A percentile compares a stretch with the other conserved stretches of the same genome.
These are phyloP conservation scores for Malus sieversii DNA, from an alignment of 306 rosid species.

Conservation along the genomic window DNA sequence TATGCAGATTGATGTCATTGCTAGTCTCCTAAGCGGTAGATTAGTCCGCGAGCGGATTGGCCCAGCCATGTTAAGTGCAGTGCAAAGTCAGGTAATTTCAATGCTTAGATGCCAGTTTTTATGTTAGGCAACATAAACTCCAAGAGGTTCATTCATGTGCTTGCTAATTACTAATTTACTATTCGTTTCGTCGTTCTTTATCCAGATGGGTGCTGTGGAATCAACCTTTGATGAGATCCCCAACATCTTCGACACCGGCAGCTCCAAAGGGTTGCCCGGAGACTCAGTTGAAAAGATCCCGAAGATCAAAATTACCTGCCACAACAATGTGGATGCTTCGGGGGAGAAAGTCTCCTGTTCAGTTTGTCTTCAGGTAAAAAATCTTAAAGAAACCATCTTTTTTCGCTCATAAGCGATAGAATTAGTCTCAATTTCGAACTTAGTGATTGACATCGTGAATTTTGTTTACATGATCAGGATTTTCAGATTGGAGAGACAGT, in stretches of 20 bases:
- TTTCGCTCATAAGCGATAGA: no score
- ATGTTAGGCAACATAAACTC: slow-evolving; percentile 1
- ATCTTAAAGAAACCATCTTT: background rate
- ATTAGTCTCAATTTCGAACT: background rate
- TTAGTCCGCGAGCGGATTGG: slow-evolving; percentile 95
- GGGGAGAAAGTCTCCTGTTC: slow-evolving; percentile 85
- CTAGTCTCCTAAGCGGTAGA: slow-evolving; percentile 92
- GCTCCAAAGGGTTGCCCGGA: slow-evolving; percentile 76
- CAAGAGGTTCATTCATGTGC: slow-evolving; percentile 10
- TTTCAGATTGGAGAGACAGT: slow-evolving; percentile 90
- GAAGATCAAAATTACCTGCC: slow-evolving; percentile 56
- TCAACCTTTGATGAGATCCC: slow-evolving; percentile 74
- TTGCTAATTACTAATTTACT: slow-evolving; percentile 12
- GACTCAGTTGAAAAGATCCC: slow-evolving; percentile 85
- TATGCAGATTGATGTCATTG: slow-evolving; percentile 90
- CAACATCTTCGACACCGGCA: slow-evolving; percentile 80
- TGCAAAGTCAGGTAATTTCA: slow-evolving; percentile 87
- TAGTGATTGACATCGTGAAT: slow-evolving; percentile 14
- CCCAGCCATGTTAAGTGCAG: slow-evolving; percentile 98
- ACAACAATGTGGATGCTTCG: slow-evolving; percentile 63
- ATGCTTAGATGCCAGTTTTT: slow-evolving; percentile 2
- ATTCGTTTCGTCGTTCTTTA: background rate
- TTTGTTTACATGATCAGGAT: slow-evolving; percentile 47
- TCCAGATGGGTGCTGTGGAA: slow-evolving; percentile 95
- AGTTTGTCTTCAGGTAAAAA: slow-evolving; percentile 87